Conservation (phyloP, 2,329 filamentous ascomycete species). For the Uncinocarpus reesii region DNA sequence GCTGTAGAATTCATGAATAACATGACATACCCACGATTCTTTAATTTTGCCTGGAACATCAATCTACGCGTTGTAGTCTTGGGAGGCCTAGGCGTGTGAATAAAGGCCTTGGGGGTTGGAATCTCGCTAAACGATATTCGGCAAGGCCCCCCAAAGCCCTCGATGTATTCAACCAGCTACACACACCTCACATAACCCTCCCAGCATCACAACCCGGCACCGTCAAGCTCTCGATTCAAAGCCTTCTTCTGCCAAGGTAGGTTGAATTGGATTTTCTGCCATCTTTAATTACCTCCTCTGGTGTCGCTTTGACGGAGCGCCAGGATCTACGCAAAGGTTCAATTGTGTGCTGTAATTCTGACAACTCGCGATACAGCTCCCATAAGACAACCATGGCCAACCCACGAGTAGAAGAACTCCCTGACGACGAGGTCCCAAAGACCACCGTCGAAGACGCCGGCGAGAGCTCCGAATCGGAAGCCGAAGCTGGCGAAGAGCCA, state of each 20-base stretch:
- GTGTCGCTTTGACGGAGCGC: neutral
- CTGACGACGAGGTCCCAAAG: slow-evolving; percentile 78
- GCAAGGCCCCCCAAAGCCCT: slow-evolving; percentile 7
- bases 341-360: neutral
- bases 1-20: slow-evolving; percentile 9
- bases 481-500: slow-evolving; percentile 43
- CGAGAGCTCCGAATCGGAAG: slow-evolving; percentile 42
- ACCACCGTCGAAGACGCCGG: slow-evolving; percentile 62
- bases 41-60: neutral
- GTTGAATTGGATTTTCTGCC: neutral
- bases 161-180: slow-evolving; percentile 1
- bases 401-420: slow-evolving; percentile 62
- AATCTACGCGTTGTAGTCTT: neutral
- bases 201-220: slow-evolving; percentile 3
- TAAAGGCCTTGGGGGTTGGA: slow-evolving; percentile 2
- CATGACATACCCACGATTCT: neutral
- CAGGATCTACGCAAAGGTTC: neutral
- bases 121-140: slow-evolving; percentile 11
- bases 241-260: neutral
- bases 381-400: slow-evolving; percentile 35
- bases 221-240: neutral
- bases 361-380: slow-evolving; percentile 2
- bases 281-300: too few relatives aligned
- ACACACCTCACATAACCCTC: slow-evolving; percentile 5
- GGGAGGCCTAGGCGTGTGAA: neutral